These are phyloP conservation scores for Fusarium liriodendri DNA, from an alignment of 2,329 filamentous ascomycete species.

Conservation along the genomic window DNA sequence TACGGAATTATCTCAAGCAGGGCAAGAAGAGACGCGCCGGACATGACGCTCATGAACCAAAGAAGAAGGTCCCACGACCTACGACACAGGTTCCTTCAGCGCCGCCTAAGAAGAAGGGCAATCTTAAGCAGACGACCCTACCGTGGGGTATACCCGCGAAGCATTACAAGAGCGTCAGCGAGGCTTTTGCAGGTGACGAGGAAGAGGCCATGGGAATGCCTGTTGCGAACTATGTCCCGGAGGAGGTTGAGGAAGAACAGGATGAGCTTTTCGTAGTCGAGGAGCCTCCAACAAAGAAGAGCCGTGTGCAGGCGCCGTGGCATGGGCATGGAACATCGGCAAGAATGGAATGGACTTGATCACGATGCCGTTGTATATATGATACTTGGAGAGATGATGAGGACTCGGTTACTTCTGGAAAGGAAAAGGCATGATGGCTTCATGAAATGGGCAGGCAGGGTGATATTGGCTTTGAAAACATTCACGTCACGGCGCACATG, in stretches of 20 bases:
- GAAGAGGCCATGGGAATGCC: slow-evolving; percentile 7
- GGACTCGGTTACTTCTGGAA: background rate
- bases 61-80: slow-evolving; percentile 23
- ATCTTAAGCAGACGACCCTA: slow-evolving; percentile 37
- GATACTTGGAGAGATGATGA: slow-evolving; percentile 3
- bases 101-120: slow-evolving; percentile 28
- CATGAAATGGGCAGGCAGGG: background rate
- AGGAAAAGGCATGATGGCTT: background rate
- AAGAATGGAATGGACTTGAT: slow-evolving; percentile 8
- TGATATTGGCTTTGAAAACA: slow-evolving; percentile 8
- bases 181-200: slow-evolving; percentile 43
- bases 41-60: background rate
- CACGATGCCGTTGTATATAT: slow-evolving; percentile 14
- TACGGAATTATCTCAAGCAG: slow-evolving; percentile 54
- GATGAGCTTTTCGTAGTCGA: slow-evolving; percentile 48
- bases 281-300: slow-evolving; percentile 33
- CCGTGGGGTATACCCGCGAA: slow-evolving; percentile 34
- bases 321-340: background rate
- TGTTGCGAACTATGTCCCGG: background rate
- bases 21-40: slow-evolving; percentile 28
- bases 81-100: slow-evolving; percentile 5
- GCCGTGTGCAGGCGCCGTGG: slow-evolving; percentile 2
- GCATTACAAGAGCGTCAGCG: slow-evolving; percentile 46
- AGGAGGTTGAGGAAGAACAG: slow-evolving; percentile 9
- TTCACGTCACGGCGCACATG: slow-evolving; percentile 19